Evolutionary conservation across 2,329 filamentous ascomycete species (phyloP).

Genomic region (Zasmidium citrigriseum): DNA sequence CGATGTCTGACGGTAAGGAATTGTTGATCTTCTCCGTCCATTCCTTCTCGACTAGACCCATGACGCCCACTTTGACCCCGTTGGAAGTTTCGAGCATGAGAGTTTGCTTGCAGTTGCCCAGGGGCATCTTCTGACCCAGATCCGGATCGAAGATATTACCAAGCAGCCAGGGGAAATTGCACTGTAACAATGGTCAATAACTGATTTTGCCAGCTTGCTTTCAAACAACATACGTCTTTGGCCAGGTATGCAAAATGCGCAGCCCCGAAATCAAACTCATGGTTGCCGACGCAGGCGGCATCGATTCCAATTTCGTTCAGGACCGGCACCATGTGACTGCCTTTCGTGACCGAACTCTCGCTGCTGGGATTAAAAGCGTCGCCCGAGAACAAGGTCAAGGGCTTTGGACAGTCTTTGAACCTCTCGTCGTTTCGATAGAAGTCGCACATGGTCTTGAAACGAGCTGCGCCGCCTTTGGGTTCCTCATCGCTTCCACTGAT

Average conservation of each 20-base stretch:
- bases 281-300: slow-evolving; percentile 78
- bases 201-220: too few relatives aligned
- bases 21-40: slow-evolving; percentile 81
- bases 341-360: slow-evolving; percentile 82
- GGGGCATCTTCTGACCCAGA: slow-evolving; percentile 68
- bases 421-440: slow-evolving; percentile 66
- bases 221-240: too few relatives aligned
- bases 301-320: slow-evolving; percentile 75
- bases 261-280: slow-evolving; percentile 86
- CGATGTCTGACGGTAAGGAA: neutral
- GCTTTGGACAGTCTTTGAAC: slow-evolving; percentile 63
- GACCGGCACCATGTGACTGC: slow-evolving; percentile 80
- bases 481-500: slow-evolving; percentile 66
- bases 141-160: slow-evolving; percentile 83
- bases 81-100: slow-evolving; percentile 75
- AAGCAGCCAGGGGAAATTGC: slow-evolving; percentile 81
- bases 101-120: slow-evolving; percentile 73
- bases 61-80: slow-evolving; percentile 78
- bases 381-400: slow-evolving; percentile 81
- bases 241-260: slow-evolving; percentile 72
- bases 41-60: slow-evolving; percentile 80
- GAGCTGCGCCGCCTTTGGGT: slow-evolving; percentile 73
- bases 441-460: slow-evolving; percentile 74
- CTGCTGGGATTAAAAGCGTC: slow-evolving; percentile 87
- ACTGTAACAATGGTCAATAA: too few relatives aligned